A percentile compares a stretch with the other conserved stretches of the same genome.
These are phyloP conservation scores for Juncus inflexus DNA, from an alignment of 176 grass and related monocot species.

Conservation along the genomic window DNA sequence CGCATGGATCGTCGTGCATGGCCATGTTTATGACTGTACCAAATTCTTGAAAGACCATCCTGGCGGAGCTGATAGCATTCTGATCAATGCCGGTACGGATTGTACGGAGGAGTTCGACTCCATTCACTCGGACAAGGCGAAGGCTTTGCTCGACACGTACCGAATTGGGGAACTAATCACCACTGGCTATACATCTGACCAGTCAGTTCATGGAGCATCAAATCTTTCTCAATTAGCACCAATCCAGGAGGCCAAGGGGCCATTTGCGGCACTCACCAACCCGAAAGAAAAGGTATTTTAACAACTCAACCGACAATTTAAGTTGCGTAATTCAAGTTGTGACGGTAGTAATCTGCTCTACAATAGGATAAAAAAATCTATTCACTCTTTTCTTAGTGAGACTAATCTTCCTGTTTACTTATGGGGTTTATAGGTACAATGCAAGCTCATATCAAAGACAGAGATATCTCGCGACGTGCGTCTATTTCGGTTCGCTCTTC, in stretches of 20 bases:
- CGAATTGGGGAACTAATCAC: constrained; percentile 76
- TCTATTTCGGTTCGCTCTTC: constrained; percentile 65
- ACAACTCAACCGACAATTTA: too few relatives aligned
- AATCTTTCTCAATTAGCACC: constrained; percentile 44
- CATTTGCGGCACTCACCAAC: constrained; percentile 49
- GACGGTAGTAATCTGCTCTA: too few relatives aligned
- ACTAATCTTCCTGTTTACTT: too few relatives aligned
- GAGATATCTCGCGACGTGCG: constrained; percentile 66
- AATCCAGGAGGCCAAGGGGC: constrained; percentile 43
- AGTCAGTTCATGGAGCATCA: constrained; percentile 46
- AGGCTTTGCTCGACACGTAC: constrained; percentile 65
- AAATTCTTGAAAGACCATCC: constrained; percentile 81
- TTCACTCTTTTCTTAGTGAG: too few relatives aligned
- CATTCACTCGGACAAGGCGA: constrained; percentile 94
- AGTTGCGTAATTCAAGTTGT: too few relatives aligned
- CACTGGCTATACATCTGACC: constrained; percentile 67
- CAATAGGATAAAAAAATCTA: too few relatives aligned
- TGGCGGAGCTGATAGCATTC: constrained; percentile 85
- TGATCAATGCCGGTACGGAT: constrained; percentile 88
- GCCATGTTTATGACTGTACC: constrained; percentile 88
- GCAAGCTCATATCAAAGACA: constrained; percentile 55
- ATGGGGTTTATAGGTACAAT: constrained; percentile 21
- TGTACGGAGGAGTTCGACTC: constrained; percentile 99
- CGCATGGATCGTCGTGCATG: constrained; percentile 86
- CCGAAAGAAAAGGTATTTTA: constrained; percentile 48